Evolutionary conservation across 257 asterid species (phyloP).

Genomic region (Solanum raphanifolium): DNA sequence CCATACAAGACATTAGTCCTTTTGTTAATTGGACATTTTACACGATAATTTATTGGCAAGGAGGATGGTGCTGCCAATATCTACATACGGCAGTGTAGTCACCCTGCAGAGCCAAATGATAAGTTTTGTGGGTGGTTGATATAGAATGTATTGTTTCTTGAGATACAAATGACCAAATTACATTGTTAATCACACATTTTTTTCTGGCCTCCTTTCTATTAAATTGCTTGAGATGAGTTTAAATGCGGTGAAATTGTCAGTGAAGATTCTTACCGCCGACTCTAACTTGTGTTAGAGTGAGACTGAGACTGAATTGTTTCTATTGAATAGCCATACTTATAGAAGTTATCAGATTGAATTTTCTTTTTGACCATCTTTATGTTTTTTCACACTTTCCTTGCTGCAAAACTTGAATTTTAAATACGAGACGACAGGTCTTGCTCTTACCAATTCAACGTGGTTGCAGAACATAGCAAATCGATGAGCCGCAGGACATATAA

Average conservation of each 20-base stretch:
- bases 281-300: not conserved
- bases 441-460: not conserved
- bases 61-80: not conserved
- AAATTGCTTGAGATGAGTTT: not conserved
- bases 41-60: not conserved
- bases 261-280: not conserved
- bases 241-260: not conserved
- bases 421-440: not conserved
- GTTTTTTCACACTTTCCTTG: not conserved
- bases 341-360: not conserved
- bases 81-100: not conserved
- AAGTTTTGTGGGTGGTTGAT: not conserved
- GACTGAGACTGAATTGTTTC: not conserved
- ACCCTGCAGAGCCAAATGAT: not conserved
- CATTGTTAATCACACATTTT: not conserved
- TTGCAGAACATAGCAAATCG: not conserved
- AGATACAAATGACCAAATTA: not conserved
- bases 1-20: not conserved
- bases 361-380: not conserved
- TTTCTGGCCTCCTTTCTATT: not conserved
- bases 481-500: not conserved
- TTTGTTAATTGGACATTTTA: not conserved
- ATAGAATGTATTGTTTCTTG: not conserved
- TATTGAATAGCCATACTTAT: not conserved
- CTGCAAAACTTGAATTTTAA: not conserved